Evolutionary conservation across 164 flowering plant species (phyloP).

Genomic region (Cinnamomum chago): DNA sequence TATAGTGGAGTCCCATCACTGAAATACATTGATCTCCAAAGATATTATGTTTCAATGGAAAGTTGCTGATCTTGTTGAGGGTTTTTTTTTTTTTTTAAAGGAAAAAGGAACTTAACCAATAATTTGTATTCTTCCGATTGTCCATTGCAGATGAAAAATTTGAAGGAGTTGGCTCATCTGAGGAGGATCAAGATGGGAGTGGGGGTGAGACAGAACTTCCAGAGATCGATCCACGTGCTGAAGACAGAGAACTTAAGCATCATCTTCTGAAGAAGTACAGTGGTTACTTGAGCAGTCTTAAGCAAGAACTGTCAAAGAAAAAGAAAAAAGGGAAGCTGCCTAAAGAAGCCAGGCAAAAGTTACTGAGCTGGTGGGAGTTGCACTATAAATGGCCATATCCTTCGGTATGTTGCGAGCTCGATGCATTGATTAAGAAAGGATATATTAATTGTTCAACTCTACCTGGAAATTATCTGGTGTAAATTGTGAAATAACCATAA

Average conservation of each 20-base stretch:
- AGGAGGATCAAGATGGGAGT: slow-evolving; percentile 72
- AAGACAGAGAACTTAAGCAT: slow-evolving; percentile 85
- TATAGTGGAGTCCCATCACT: too few species aligned
- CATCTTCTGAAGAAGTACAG: slow-evolving; percentile 85
- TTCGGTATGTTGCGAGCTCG: slow-evolving; percentile 42
- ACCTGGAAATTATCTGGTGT: too few species aligned
- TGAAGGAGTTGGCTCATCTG: slow-evolving; percentile 72
- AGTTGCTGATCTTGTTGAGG: background rate
- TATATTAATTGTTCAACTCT: too few species aligned
- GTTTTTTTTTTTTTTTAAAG: background rate
- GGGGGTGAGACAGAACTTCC: slow-evolving; percentile 66
- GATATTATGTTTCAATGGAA: background rate
- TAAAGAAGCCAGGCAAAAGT: slow-evolving; percentile 92
- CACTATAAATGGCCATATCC: slow-evolving; percentile 99
- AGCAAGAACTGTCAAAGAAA: slow-evolving; percentile 95
- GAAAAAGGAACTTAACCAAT: background rate
- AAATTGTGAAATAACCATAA: too few species aligned
- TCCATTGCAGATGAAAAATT: slow-evolving; percentile 51
- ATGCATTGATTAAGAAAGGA: too few species aligned
- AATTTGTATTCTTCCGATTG: background rate
- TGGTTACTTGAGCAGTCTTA: slow-evolving; percentile 87
- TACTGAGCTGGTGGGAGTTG: slow-evolving; percentile 89
- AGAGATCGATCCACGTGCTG: slow-evolving; percentile 84
- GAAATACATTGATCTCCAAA: too few species aligned
- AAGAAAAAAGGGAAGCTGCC: slow-evolving; percentile 95